phyloP scores from a whole-genome alignment of 1,284 basidiomycete genomes.

The Neolentinus lepideus region DNA sequence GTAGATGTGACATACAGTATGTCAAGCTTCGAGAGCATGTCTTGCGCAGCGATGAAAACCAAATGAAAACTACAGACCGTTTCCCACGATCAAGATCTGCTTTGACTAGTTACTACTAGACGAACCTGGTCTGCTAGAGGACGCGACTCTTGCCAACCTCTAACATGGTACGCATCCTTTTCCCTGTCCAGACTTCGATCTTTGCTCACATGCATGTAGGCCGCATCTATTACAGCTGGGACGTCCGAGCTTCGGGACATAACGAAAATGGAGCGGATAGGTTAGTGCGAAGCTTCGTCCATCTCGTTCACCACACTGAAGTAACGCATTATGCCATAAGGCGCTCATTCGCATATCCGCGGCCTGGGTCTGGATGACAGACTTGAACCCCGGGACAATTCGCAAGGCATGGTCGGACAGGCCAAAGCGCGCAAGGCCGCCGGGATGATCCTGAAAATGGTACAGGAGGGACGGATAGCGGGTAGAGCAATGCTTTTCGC shows the following conservation, averaged over 20 bases:
- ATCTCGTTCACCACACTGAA: constrained; percentile 4
- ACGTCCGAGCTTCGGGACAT: constrained; percentile 80
- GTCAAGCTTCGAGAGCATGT: too few species aligned
- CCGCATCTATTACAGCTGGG: constrained; percentile 65
- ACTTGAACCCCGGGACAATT: constrained; percentile 82
- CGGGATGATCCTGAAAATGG: constrained; percentile 97
- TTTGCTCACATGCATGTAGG: constrained; percentile 23
- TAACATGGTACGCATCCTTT: too few species aligned
- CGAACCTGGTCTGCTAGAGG: too few species aligned
- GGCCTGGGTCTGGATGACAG: constrained; percentile 90
- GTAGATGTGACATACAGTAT: too few species aligned
- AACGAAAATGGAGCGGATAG: constrained; percentile 95
- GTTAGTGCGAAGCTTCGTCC: constrained; percentile 29
- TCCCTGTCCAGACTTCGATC: too few species aligned
- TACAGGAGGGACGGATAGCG: constrained; percentile 91
- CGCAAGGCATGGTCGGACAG: constrained; percentile 97
- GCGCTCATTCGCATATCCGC: constrained; percentile 96
- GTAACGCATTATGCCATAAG: constrained; percentile 31
- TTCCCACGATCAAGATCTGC: too few species aligned
- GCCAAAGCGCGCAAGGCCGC: constrained; percentile 93
- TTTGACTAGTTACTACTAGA: too few species aligned
- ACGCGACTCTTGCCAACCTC: too few species aligned
- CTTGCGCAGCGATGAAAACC: too few species aligned
- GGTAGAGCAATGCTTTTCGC: constrained; percentile 95
- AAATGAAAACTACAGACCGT: too few species aligned